Percentiles rank a stretch among this genome's conserved stretches.
Conservation (phyloP, 441 rosid genomes). For the Capsella rubella region DNA sequence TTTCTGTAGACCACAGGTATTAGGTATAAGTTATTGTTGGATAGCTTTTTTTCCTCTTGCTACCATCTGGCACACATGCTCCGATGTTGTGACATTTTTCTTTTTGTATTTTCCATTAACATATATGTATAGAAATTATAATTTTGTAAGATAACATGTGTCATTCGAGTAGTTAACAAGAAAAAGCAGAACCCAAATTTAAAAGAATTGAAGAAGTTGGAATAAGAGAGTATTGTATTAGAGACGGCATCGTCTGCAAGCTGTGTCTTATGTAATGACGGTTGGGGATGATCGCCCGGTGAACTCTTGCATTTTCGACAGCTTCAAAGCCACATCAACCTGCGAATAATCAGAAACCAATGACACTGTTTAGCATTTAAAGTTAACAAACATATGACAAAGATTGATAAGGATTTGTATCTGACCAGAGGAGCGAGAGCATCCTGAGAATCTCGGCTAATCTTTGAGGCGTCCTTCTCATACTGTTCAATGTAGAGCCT, state of each 20-base stretch:
- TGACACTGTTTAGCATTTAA: not conserved
- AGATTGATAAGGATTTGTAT: not conserved
- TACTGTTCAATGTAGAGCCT: constrained; percentile 95
- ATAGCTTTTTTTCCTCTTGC: not conserved
- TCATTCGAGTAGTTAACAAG: not conserved
- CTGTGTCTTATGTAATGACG: constrained; percentile 66
- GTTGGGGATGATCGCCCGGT: constrained; percentile 93
- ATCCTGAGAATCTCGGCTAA: constrained; percentile 82
- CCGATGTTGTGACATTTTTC: not conserved
- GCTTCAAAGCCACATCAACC: constrained; percentile 90
- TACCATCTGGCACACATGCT: not conserved
- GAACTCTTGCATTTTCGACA: constrained; percentile 87
- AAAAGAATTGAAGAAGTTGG: constrained; percentile 10
- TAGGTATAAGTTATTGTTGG: constrained; percentile 5
- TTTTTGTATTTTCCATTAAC: not conserved
- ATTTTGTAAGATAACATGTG: not conserved
- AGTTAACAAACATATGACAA: not conserved
- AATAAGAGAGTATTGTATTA: constrained; percentile 4
- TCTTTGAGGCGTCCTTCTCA: constrained; percentile 86
- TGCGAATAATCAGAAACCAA: constrained; percentile 44
- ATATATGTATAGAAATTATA: not conserved
- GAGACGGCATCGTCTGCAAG: not conserved
- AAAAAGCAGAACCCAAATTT: not conserved
- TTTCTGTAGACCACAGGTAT: not conserved
- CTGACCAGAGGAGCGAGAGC: constrained; percentile 90